Conservation (phyloP, 2,329 filamentous ascomycete genomes). For the Cladosporium sphaerospermum region DNA sequence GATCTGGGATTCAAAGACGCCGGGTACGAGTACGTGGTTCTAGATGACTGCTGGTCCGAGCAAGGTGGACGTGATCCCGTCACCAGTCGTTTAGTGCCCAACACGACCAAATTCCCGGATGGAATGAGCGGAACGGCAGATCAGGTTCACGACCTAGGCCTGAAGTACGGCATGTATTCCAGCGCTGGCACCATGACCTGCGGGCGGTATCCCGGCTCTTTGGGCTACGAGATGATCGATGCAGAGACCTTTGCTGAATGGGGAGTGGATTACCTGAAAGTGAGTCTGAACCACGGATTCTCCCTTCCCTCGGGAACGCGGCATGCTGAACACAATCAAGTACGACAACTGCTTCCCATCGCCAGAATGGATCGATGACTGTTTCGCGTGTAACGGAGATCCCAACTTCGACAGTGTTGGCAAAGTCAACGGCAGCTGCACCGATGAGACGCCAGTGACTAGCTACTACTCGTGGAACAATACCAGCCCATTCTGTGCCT, state of each 20-base stretch:
- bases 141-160: slow-evolving; percentile 49
- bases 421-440: slow-evolving; percentile 13
- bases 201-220: slow-evolving; percentile 51
- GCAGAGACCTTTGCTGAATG: slow-evolving; percentile 53
- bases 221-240: slow-evolving; percentile 53
- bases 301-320: no score
- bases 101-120: slow-evolving; percentile 48
- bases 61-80: slow-evolving; percentile 46
- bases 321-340: slow-evolving; percentile 10
- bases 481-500: slow-evolving; percentile 11
- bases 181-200: slow-evolving; percentile 41
- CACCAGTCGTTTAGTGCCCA: slow-evolving; percentile 32
- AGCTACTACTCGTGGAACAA: slow-evolving; percentile 15
- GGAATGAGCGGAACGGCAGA: slow-evolving; percentile 52
- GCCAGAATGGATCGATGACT: slow-evolving; percentile 10
- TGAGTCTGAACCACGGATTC: not conserved
- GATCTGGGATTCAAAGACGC: slow-evolving; percentile 46
- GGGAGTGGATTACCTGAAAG: slow-evolving; percentile 54
- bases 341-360: slow-evolving; percentile 17
- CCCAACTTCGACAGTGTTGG: slow-evolving; percentile 9
- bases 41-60: slow-evolving; percentile 55
- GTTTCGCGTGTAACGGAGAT: slow-evolving; percentile 14
- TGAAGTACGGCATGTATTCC: slow-evolving; percentile 61
- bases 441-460: slow-evolving; percentile 10
- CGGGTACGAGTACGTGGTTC: slow-evolving; percentile 54